Evolutionary conservation across 202 grass and related monocot species (phyloP).

Genomic region (Brachypodium distachyon): DNA sequence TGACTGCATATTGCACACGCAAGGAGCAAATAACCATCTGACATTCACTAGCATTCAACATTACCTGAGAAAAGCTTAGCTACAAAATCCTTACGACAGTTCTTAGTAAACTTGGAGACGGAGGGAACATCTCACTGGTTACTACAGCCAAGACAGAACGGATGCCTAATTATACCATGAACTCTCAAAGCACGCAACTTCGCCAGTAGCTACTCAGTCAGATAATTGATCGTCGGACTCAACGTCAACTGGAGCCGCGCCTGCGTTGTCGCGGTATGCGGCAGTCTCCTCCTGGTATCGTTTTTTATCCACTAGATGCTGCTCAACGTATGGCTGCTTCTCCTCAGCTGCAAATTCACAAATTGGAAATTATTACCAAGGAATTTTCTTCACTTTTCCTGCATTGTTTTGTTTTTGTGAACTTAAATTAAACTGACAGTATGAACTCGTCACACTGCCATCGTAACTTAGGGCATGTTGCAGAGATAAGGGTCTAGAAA

Average conservation of each 20-base stretch:
- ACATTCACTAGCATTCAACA: background rate
- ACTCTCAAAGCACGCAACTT: background rate
- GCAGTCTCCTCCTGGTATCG: slow-evolving; percentile 69
- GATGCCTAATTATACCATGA: background rate
- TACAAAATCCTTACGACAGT: background rate
- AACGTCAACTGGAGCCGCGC: slow-evolving; percentile 22
- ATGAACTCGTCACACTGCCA: background rate
- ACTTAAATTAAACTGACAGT: background rate
- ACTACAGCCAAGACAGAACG: background rate
- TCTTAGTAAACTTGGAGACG: background rate
- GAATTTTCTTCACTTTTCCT: background rate
- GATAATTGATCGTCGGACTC: slow-evolving; percentile 45
- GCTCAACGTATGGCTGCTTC: slow-evolving; percentile 51
- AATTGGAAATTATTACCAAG: background rate
- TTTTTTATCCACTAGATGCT: slow-evolving; percentile 57
- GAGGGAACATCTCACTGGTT: background rate
- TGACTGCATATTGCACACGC: background rate
- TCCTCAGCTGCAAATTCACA: slow-evolving; percentile 50
- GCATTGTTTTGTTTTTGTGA: background rate
- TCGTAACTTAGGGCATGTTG: background rate
- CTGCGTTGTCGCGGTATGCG: slow-evolving; percentile 34
- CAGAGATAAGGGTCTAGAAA: background rate
- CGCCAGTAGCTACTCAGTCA: slow-evolving; percentile 16
- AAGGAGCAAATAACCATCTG: background rate
- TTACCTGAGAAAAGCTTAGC: background rate